These are phyloP conservation scores for sweet orange (Citrus sinensis) DNA, from an alignment of 345 rosid species.

Conservation along the genomic window DNA sequence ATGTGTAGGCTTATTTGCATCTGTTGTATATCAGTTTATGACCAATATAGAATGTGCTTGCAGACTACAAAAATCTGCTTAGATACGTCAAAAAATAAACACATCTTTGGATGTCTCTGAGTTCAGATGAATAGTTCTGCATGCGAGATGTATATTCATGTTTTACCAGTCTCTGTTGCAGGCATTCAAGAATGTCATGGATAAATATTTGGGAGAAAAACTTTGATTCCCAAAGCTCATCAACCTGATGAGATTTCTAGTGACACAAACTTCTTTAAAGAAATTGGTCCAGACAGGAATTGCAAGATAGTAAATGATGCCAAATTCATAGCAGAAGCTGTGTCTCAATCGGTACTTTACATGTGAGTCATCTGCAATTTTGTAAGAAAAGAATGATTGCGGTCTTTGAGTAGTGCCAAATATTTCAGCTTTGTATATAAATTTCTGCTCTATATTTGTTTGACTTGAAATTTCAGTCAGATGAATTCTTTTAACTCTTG, in stretches of 20 bases:
- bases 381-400: conserved; percentile 41
- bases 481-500: conserved; percentile 2
- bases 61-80: conserved; percentile 17
- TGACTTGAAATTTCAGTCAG: background rate
- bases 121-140: conserved; percentile 3
- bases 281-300: conserved; percentile 25
- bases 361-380: conserved; percentile 41
- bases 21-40: background rate
- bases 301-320: conserved; percentile 22
- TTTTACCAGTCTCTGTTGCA: conserved; percentile 26
- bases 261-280: conserved; percentile 24
- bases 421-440: conserved; percentile 22
- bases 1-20: conserved; percentile 17
- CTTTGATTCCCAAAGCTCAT: conserved; percentile 26
- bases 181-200: conserved; percentile 66
- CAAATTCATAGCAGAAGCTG: conserved; percentile 33
- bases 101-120: conserved; percentile 15
- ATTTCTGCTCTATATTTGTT: background rate
- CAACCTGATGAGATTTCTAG: conserved; percentile 18
- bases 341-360: conserved; percentile 37
- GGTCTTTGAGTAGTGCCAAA: conserved; percentile 29
- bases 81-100: conserved; percentile 1
- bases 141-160: background rate
- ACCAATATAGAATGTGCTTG: background rate
- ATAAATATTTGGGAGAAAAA: conserved; percentile 57